A percentile compares a stretch with the other conserved stretches of the same genome.
phyloP scores from a whole-genome alignment of 495 filamentous ascomycete genomes.

The Neurospora pannonica region DNA sequence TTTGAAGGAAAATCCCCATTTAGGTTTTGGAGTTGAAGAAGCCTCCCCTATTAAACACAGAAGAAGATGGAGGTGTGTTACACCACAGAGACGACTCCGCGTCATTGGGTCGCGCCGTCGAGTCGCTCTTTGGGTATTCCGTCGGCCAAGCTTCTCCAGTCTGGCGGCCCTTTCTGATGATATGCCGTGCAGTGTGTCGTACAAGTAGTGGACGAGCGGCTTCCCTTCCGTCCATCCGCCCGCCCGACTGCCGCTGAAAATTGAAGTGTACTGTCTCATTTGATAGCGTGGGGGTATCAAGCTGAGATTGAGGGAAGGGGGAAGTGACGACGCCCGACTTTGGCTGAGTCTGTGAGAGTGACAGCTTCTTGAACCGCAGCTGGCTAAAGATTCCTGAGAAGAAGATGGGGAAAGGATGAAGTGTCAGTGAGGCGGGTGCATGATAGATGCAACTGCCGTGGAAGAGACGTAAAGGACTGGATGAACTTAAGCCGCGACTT shows the following conservation, averaged over 20 bases:
- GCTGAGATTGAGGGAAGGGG: neutral
- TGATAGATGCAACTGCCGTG: neutral
- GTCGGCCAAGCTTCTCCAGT: neutral
- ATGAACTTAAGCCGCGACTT: neutral
- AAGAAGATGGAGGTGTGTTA: neutral
- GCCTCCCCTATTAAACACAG: neutral
- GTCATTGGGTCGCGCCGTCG: neutral
- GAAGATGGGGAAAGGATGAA: neutral
- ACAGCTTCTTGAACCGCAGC: neutral
- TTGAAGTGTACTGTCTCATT: neutral
- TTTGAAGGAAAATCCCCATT: neutral
- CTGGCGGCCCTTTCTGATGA: neutral
- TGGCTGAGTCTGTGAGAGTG: neutral
- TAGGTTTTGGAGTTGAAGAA: neutral
- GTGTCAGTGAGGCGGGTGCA: neutral
- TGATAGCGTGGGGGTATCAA: neutral
- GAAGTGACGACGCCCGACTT: neutral
- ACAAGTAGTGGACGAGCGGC: neutral
- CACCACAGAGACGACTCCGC: neutral
- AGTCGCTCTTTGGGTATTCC: neutral
- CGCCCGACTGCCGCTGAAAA: neutral
- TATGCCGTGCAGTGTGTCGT: neutral
- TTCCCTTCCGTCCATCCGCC: neutral
- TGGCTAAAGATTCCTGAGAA: neutral
- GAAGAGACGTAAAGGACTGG: neutral